A percentile compares a stretch with the other conserved stretches of the same genome.
Evolutionary conservation across 768 basidiomycete species (phyloP).

Genomic region (Lactarius evosmus): DNA sequence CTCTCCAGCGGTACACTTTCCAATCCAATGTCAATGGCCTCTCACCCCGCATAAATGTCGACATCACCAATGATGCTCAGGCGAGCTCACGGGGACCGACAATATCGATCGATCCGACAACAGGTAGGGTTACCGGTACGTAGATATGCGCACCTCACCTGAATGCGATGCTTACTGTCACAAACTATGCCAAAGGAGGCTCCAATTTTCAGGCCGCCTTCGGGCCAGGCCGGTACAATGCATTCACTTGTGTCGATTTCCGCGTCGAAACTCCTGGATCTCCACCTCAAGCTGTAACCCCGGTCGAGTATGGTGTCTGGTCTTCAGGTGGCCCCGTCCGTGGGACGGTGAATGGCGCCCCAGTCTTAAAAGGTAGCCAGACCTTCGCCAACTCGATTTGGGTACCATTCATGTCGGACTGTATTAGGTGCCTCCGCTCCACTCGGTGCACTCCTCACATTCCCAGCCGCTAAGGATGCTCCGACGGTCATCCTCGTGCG

Average conservation of each 20-base stretch:
- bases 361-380: slow-evolving; percentile 47
- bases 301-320: slow-evolving; percentile 56
- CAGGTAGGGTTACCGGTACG: slow-evolving; percentile 37
- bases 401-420: not conserved
- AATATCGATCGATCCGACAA: slow-evolving; percentile 47
- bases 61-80: slow-evolving; percentile 62
- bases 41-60: slow-evolving; percentile 52
- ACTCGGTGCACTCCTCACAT: slow-evolving; percentile 36
- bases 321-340: slow-evolving; percentile 47
- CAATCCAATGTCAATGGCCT: slow-evolving; percentile 26
- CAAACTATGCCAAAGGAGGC: slow-evolving; percentile 32
- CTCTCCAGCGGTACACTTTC: slow-evolving; percentile 49
- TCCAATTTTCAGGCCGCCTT: slow-evolving; percentile 53
- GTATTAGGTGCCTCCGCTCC: slow-evolving; percentile 45
- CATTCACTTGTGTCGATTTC: slow-evolving; percentile 61
- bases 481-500: slow-evolving; percentile 51
- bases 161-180: not conserved
- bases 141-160: not conserved
- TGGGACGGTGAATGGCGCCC: slow-evolving; percentile 44
- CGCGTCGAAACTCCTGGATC: slow-evolving; percentile 44
- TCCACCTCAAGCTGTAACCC: slow-evolving; percentile 27
- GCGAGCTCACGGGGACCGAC: slow-evolving; percentile 47
- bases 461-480: not conserved
- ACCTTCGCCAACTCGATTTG: not conserved
- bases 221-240: slow-evolving; percentile 55